phyloP scores from a whole-genome alignment of 768 basidiomycete genomes.

The Heimioporus sp. region DNA sequence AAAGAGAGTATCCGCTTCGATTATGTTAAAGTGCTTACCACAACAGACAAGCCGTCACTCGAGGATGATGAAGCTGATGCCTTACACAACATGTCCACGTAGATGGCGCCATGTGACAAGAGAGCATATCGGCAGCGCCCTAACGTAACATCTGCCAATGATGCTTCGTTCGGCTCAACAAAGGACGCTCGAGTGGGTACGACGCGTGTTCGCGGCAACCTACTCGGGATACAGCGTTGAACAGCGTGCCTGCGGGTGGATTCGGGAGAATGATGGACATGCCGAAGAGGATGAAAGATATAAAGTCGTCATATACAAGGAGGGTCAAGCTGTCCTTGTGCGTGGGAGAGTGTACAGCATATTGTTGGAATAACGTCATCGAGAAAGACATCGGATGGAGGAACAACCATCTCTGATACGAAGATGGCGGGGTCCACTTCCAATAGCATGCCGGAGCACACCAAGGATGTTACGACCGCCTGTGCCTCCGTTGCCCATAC shows the following conservation, averaged over 20 bases:
- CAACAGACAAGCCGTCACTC: too few relatives aligned
- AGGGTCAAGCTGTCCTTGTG: slow-evolving; percentile 55
- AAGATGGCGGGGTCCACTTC: slow-evolving; percentile 66
- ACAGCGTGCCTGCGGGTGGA: slow-evolving; percentile 38
- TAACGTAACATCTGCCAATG: background rate
- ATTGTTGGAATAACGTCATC: slow-evolving; percentile 32
- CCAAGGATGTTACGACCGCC: slow-evolving; percentile 56
- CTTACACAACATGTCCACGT: too few relatives aligned
- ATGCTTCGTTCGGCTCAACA: background rate
- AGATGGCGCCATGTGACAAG: too few relatives aligned
- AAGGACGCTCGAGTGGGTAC: slow-evolving; percentile 27
- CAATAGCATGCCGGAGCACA: slow-evolving; percentile 54
- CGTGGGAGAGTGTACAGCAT: slow-evolving; percentile 53
- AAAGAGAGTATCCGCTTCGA: too few relatives aligned
- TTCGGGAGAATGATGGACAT: slow-evolving; percentile 47
- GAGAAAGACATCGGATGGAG: background rate
- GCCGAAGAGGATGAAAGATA: slow-evolving; percentile 48
- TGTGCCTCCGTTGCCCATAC: slow-evolving; percentile 35
- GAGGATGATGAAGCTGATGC: too few relatives aligned
- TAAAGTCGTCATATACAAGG: slow-evolving; percentile 42
- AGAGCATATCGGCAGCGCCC: background rate
- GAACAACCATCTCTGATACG: slow-evolving; percentile 31
- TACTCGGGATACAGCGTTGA: slow-evolving; percentile 42
- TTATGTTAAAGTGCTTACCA: too few relatives aligned
- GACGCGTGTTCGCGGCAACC: background rate